Percentiles rank a stretch among this genome's conserved stretches.
Evolutionary conservation across 1,284 basidiomycete genomes (phyloP).

Genomic region (Moniliophthora roreri): DNA sequence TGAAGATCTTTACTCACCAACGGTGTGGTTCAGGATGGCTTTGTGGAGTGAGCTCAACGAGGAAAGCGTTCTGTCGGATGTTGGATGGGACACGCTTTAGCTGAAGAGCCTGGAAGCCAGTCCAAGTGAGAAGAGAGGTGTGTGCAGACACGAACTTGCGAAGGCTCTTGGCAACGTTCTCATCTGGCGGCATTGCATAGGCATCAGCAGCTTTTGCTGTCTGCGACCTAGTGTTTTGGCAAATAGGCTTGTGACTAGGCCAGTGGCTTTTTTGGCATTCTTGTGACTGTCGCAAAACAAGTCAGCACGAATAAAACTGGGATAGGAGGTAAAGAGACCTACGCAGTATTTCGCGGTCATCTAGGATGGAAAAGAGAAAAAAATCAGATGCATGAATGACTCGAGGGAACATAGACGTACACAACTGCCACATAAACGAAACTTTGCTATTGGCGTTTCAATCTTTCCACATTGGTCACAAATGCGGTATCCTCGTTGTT

Average conservation of each 20-base stretch:
- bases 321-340: constrained; percentile 29
- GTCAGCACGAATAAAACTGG: constrained; percentile 9
- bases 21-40: constrained; percentile 56
- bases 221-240: constrained; percentile 66
- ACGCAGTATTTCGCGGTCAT: constrained; percentile 82
- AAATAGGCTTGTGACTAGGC: constrained; percentile 73
- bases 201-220: constrained; percentile 40
- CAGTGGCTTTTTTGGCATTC: constrained; percentile 77
- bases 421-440: constrained; percentile 78
- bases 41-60: constrained; percentile 63
- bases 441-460: constrained; percentile 63
- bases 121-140: constrained; percentile 66
- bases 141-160: constrained; percentile 77
- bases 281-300: constrained; percentile 49
- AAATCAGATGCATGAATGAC: constrained; percentile 15
- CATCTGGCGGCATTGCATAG: constrained; percentile 41
- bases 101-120: constrained; percentile 78
- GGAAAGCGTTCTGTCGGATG: constrained; percentile 68
- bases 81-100: constrained; percentile 75
- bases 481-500: constrained; percentile 69
- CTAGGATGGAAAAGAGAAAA: constrained; percentile 33
- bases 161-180: constrained; percentile 65
- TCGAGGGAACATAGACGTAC: constrained; percentile 43
- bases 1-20: constrained; percentile 44
- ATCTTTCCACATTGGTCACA: constrained; percentile 72